These are phyloP conservation scores for Calcarisporium arbuscula DNA, from an alignment of 2,329 filamentous ascomycete species.

Conservation along the genomic window DNA sequence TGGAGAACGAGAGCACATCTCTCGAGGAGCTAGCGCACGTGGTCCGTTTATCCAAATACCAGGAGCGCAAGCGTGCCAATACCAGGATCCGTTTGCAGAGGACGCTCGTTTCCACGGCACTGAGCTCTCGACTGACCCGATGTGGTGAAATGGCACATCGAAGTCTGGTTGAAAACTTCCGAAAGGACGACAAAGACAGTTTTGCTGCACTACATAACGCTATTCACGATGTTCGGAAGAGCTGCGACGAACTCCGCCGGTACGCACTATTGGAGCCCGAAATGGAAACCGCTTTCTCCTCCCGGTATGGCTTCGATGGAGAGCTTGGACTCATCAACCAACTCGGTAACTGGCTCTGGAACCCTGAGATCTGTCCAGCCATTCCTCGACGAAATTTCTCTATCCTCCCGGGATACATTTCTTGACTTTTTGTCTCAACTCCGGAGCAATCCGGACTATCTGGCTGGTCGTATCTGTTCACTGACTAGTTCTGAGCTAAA, in stretches of 20 bases:
- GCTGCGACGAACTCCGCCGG: constrained; percentile 65
- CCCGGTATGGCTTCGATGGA: constrained; percentile 38
- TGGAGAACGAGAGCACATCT: constrained; percentile 60
- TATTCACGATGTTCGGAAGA: constrained; percentile 71
- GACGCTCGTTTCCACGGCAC: constrained; percentile 66
- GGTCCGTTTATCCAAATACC: constrained; percentile 71
- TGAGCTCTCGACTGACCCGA: constrained; percentile 67
- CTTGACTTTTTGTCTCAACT: constrained; percentile 75
- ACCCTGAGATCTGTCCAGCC: constrained; percentile 39
- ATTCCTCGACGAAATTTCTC: constrained; percentile 68
- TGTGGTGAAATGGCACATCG: constrained; percentile 70
- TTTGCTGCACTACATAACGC: constrained; percentile 72
- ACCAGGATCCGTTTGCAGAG: constrained; percentile 68
- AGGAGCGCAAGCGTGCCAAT: constrained; percentile 71
- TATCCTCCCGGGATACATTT: constrained; percentile 67
- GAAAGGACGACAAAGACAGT: constrained; percentile 69
- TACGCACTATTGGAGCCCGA: constrained; percentile 69
- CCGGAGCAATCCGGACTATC: constrained; percentile 79
- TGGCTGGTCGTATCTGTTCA: constrained; percentile 74
- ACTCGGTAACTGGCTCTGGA: constrained; percentile 31
- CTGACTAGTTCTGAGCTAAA: constrained; percentile 72
- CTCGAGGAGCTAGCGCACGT: constrained; percentile 73
- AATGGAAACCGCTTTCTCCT: constrained; percentile 51
- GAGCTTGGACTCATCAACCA: constrained; percentile 40
- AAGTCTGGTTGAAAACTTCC: constrained; percentile 71